phyloP scores from a whole-genome alignment of 768 basidiomycete genomes.

The Suillus lakei region DNA sequence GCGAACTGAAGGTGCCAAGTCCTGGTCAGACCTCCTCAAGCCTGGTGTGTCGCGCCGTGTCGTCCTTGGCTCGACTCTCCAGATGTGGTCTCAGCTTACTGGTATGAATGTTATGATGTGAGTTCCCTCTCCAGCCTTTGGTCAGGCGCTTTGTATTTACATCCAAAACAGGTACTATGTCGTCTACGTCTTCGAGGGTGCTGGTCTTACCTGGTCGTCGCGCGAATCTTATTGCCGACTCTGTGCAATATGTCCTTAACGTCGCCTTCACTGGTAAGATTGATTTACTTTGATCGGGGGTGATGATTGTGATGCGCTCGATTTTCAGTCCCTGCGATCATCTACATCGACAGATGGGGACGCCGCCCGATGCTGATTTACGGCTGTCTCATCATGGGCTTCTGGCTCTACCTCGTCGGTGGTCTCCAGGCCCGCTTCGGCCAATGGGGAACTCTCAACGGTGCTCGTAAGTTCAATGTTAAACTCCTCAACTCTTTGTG shows the following conservation, averaged over 20 bases:
- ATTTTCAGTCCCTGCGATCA: constrained; percentile 45
- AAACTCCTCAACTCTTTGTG: background rate
- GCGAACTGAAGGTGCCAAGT: constrained; percentile 71
- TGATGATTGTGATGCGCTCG: background rate
- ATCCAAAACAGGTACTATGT: constrained; percentile 29
- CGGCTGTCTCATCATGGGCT: constrained; percentile 71
- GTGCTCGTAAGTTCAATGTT: constrained; percentile 29
- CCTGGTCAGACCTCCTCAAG: constrained; percentile 67
- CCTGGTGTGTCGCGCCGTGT: constrained; percentile 73
- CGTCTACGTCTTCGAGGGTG: constrained; percentile 76
- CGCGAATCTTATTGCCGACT: constrained; percentile 76
- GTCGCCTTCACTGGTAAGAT: constrained; percentile 38
- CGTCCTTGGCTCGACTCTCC: constrained; percentile 67
- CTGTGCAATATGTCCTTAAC: constrained; percentile 59
- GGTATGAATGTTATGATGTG: constrained; percentile 88
- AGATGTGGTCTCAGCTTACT: constrained; percentile 80
- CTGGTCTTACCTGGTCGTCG: constrained; percentile 77
- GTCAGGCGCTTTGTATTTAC: background rate
- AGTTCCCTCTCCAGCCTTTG: constrained; percentile 13
- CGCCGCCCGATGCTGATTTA: constrained; percentile 74
- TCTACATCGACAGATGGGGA: constrained; percentile 81
- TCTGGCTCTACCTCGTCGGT: constrained; percentile 79
- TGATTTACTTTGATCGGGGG: constrained; percentile 11
- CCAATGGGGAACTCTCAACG: constrained; percentile 57
- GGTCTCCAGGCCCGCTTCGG: constrained; percentile 74